Conservation (phyloP, 2,329 filamentous ascomycete genomes). For the Cercospora beticola region DNA sequence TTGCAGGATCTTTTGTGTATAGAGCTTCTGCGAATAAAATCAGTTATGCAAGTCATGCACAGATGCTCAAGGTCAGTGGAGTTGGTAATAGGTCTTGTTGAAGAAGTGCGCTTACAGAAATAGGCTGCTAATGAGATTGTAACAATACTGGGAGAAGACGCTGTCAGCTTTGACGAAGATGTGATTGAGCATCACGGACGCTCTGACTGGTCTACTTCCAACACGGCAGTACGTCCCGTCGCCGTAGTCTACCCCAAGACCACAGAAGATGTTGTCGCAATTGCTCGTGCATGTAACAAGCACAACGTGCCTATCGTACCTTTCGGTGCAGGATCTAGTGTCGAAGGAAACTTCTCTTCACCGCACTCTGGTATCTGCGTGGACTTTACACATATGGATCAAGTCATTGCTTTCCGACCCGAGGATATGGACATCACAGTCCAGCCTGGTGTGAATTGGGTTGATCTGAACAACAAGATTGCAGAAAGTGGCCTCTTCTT, state of each 20-base stretch:
- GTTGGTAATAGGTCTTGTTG: too few relatives aligned
- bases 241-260: constrained; percentile 25
- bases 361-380: constrained; percentile 85
- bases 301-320: constrained; percentile 25
- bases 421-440: constrained; percentile 92
- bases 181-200: constrained; percentile 27
- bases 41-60: constrained; percentile 16
- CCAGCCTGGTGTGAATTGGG: constrained; percentile 90
- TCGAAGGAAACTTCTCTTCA: constrained; percentile 88
- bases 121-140: constrained; percentile 24
- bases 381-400: constrained; percentile 85
- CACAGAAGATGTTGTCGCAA: constrained; percentile 22
- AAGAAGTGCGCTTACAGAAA: neutral
- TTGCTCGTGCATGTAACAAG: constrained; percentile 21
- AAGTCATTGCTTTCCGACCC: constrained; percentile 74
- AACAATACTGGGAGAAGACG: constrained; percentile 16
- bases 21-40: neutral
- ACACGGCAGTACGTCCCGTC: constrained; percentile 21
- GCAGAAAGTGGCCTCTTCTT: constrained; percentile 80
- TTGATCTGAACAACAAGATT: constrained; percentile 76
- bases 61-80: constrained; percentile 18
- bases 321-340: constrained; percentile 25
- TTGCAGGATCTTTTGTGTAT: constrained; percentile 1
- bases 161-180: constrained; percentile 26
- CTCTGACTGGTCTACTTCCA: constrained; percentile 27